These are phyloP conservation scores for Ceratobasidium sp. DNA, from an alignment of 1,284 basidiomycete genomes.

Conservation along the genomic window DNA sequence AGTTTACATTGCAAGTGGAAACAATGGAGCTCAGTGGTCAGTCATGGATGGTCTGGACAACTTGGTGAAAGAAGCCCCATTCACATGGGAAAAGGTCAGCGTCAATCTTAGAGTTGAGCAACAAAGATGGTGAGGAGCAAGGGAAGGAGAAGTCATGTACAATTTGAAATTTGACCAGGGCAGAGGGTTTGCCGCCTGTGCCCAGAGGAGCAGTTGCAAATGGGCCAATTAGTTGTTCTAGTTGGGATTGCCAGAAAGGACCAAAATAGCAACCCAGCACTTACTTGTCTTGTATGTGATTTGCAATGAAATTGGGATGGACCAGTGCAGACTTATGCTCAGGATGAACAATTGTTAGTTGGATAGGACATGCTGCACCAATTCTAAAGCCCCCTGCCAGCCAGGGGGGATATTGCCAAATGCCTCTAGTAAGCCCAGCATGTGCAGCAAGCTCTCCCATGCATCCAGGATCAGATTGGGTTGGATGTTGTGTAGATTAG, in stretches of 20 bases:
- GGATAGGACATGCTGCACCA: background rate
- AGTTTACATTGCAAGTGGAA: slow-evolving; percentile 48
- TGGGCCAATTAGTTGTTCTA: slow-evolving; percentile 20
- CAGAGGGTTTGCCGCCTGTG: slow-evolving; percentile 45
- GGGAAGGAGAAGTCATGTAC: slow-evolving; percentile 56
- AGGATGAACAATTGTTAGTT: background rate
- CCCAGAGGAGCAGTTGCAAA: slow-evolving; percentile 30
- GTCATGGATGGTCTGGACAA: slow-evolving; percentile 45
- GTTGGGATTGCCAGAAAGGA: background rate
- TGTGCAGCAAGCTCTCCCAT: background rate
- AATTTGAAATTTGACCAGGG: slow-evolving; percentile 45
- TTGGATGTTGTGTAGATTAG: background rate
- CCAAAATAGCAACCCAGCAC: slow-evolving; percentile 7
- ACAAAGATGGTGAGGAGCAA: slow-evolving; percentile 35
- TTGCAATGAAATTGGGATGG: background rate
- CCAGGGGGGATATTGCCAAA: background rate
- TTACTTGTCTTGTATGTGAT: slow-evolving; percentile 3
- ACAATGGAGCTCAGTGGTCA: slow-evolving; percentile 51
- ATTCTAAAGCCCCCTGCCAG: background rate
- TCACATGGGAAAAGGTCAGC: slow-evolving; percentile 51
- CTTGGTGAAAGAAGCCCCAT: slow-evolving; percentile 52
- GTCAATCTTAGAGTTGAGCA: slow-evolving; percentile 51
- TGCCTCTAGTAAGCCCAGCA: background rate
- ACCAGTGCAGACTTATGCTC: slow-evolving; percentile 17
- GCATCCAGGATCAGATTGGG: background rate